phyloP scores from a whole-genome alignment of 2,329 filamentous ascomycete species.

The Aphanocladium album region DNA sequence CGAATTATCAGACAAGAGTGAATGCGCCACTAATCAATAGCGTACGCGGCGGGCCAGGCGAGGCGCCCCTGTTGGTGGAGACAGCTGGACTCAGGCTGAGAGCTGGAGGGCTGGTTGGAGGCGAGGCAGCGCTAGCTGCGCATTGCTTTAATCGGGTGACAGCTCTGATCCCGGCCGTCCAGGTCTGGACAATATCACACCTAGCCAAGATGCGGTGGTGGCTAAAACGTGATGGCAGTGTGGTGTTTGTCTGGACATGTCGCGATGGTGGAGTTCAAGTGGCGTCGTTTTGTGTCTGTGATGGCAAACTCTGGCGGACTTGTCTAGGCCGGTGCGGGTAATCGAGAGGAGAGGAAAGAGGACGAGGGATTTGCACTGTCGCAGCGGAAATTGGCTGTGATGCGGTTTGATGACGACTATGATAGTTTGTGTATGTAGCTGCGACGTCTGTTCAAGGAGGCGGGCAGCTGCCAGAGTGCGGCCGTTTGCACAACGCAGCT shows the following conservation, averaged over 20 bases:
- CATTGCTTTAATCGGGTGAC: conserved; percentile 7
- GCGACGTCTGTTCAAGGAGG: neutral
- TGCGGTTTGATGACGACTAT: neutral
- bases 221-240: conserved; percentile 6
- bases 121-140: neutral
- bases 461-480: neutral
- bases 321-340: neutral
- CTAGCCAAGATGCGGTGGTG: neutral
- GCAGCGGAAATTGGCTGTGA: neutral
- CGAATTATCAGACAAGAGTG: neutral
- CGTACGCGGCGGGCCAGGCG: conserved; percentile 1
- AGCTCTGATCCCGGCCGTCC: neutral
- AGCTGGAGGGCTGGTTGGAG: conserved; percentile 8
- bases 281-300: conserved; percentile 2
- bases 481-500: too few species aligned
- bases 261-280: conserved; percentile 9
- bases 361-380: neutral
- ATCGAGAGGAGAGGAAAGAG: too few species aligned
- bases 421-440: neutral
- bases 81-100: conserved; percentile 8
- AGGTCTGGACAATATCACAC: neutral
- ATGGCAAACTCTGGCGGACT: conserved; percentile 8
- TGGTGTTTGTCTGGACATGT: conserved; percentile 10
- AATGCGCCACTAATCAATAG: conserved; percentile 8
- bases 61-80: conserved; percentile 8